Percentiles rank a stretch among this genome's conserved stretches.
Conservation (phyloP, 768 basidiomycete genomes). For the Polyporus arcularius region DNA sequence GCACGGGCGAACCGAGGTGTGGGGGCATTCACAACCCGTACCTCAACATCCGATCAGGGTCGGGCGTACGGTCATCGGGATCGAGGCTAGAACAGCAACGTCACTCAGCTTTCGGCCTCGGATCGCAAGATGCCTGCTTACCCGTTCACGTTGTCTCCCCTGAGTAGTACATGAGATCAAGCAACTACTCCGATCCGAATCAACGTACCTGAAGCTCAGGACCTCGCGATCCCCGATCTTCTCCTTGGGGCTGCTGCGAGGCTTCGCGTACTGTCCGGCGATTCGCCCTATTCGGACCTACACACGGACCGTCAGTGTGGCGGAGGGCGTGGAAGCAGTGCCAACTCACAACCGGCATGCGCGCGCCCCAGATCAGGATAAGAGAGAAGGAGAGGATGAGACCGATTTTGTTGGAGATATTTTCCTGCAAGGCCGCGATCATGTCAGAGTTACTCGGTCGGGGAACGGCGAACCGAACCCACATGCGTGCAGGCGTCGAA, state of each 20-base stretch:
- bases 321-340: background rate
- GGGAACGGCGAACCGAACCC: background rate
- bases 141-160: constrained; percentile 98
- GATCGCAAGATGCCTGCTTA: constrained; percentile 31
- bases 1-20: background rate
- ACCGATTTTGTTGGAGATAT: constrained; percentile 85
- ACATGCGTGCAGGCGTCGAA: constrained; percentile 89
- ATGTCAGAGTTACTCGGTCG: background rate
- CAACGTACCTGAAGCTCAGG: constrained; percentile 79
- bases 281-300: constrained; percentile 87
- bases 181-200: background rate
- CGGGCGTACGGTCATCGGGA: constrained; percentile 78
- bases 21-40: constrained; percentile 31
- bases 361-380: constrained; percentile 91
- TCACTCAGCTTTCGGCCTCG: background rate
- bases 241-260: constrained; percentile 83
- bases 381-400: constrained; percentile 94
- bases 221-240: constrained; percentile 75
- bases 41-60: constrained; percentile 89
- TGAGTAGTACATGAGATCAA: constrained; percentile 29
- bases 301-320: constrained; percentile 5
- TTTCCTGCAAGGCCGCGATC: constrained; percentile 51
- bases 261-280: constrained; percentile 96
- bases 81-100: constrained; percentile 50
- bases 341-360: constrained; percentile 81